Base-by-base conservation (phyloP, 257 asterid genomes). In the Plantago elongata region DNA sequence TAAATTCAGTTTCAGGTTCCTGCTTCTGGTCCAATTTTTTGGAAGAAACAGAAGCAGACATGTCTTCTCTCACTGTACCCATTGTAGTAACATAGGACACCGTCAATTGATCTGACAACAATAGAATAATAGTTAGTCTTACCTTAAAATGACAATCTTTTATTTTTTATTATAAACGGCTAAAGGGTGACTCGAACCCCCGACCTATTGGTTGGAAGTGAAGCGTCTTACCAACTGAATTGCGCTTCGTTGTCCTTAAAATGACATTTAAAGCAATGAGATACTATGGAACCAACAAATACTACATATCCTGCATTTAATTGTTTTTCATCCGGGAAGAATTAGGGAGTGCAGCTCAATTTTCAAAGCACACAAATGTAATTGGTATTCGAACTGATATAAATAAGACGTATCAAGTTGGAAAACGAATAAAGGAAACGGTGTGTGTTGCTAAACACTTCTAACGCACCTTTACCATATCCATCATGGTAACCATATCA, bases 31-130 rank as follows among this genome's bases (percentile, higher is more conserved):
- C 76, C 73, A 75, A 71, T 13, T 61, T 48, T 49, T 64, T 67
- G 51, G 74, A 67, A 61, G 65, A 54, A 74, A 67, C 74, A 61
- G 69, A 75, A 73, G 57, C 68, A 38, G 64, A 46, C 34, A 60
- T 16, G 57, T 77, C 72, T 62, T 64, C 77, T 67, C 54, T 55
- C 9, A 68, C 13, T 47, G 68, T 73, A 77, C 70, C 79, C 73
- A 75, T 64, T 57, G 51, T 60, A 69, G 52, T 15, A 9, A 45
- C 42, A 54, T n/a, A 14, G 30, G 52, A 55, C 52, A 49, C 48
- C 50, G 22, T 66, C 52, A 57, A 63, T 66, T 68, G 63, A 67
- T 66, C 68, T 43, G 22, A 68, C 11, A 63, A 17, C 66, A 69
- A 46, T 54, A 58, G 15, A 57, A 45, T 54, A 52, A 54, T 62